Evolutionary conservation across 192 early-diverging fungal genomes (phyloP).

Genomic region (Thamnidium elegans): DNA sequence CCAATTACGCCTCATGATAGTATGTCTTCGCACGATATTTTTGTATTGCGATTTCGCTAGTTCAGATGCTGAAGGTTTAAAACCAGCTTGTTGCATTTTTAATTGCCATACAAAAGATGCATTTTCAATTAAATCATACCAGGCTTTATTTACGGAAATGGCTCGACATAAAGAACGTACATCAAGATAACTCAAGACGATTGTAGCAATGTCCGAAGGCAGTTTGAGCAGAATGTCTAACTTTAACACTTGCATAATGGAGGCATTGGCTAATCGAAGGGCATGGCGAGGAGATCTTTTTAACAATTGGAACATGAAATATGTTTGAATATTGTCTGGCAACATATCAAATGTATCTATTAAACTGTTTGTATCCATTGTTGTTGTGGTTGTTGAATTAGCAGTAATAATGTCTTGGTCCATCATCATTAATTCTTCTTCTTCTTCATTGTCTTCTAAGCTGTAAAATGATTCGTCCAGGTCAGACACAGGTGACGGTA

Average conservation of each 20-base stretch:
- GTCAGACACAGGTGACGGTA: constrained; percentile 53
- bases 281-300: constrained; percentile 65
- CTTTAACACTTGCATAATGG: constrained; percentile 83
- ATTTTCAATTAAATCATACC: constrained; percentile 75
- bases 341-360: constrained; percentile 73
- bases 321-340: constrained; percentile 79
- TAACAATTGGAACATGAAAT: constrained; percentile 86
- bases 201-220: constrained; percentile 62
- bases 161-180: constrained; percentile 72
- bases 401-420: not conserved
- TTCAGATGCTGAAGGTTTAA: constrained; percentile 33
- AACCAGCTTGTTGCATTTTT: constrained; percentile 42
- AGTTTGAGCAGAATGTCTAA: constrained; percentile 81
- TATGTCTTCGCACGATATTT: constrained; percentile 72
- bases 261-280: constrained; percentile 82
- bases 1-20: constrained; percentile 86
- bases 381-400: not conserved
- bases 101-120: constrained; percentile 51
- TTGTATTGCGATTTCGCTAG: constrained; percentile 63
- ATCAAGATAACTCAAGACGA: constrained; percentile 86
- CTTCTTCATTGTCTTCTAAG: constrained; percentile 4
- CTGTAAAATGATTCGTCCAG: constrained; percentile 21
- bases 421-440: not conserved
- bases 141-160: constrained; percentile 72
- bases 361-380: constrained; percentile 15